Conservation (phyloP, 148 eudicot genomes). For the Fagopyrum esculentum region DNA sequence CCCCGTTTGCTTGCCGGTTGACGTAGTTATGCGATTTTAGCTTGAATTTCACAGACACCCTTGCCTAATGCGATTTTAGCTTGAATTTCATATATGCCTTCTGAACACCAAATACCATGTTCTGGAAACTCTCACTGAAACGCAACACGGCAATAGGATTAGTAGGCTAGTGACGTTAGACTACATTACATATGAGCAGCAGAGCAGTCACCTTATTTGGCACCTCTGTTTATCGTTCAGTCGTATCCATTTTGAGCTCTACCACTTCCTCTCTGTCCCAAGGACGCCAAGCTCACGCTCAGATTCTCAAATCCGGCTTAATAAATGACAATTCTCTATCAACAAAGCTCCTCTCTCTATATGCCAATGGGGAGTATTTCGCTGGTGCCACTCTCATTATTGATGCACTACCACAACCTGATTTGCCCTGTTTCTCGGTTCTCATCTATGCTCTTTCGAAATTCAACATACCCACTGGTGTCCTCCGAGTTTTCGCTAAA, state of each 20-base stretch:
- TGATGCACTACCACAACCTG: slow-evolving; percentile 30
- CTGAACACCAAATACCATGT: not conserved
- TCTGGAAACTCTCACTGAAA: not conserved
- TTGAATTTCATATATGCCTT: not conserved
- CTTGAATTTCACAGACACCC: not conserved
- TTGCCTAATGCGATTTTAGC: not conserved
- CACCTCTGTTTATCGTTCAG: not conserved
- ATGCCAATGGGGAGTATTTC: slow-evolving; percentile 47
- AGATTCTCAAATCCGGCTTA: slow-evolving; percentile 45
- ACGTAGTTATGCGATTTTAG: not conserved
- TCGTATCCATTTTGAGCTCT: slow-evolving; percentile 23
- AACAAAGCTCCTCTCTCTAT: slow-evolving; percentile 50
- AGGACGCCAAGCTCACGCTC: slow-evolving; percentile 51
- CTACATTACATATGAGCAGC: not conserved
- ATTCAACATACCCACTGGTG: slow-evolving; percentile 20
- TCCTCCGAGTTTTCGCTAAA: slow-evolving; percentile 31
- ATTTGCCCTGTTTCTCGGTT: slow-evolving; percentile 35
- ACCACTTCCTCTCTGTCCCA: slow-evolving; percentile 29
- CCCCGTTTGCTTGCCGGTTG: not conserved
- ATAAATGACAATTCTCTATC: slow-evolving; percentile 23
- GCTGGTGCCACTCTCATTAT: slow-evolving; percentile 45
- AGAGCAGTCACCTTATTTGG: slow-evolving; percentile 2
- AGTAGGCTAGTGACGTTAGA: not conserved
- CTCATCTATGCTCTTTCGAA: slow-evolving; percentile 54
- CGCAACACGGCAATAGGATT: not conserved